A percentile compares a stretch with the other conserved stretches of the same genome.
Conservation (phyloP, 2,329 filamentous ascomycete genomes). For the Dendrostoma leiphaemia region DNA sequence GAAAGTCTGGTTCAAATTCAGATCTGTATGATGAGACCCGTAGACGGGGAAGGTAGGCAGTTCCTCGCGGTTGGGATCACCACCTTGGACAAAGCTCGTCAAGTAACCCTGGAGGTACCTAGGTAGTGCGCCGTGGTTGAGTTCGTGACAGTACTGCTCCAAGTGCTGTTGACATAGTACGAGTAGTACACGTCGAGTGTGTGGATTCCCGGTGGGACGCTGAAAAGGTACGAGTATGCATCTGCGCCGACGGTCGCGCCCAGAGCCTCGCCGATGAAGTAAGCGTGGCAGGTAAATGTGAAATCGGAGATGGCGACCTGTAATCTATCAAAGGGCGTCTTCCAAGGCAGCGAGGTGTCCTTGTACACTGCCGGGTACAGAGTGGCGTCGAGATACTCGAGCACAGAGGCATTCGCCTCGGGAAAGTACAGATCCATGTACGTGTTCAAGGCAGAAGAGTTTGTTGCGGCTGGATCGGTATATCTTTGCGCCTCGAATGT, state of each 20-base stretch:
- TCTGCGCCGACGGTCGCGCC: background rate
- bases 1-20: conserved; percentile 8
- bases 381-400: background rate
- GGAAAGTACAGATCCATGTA: conserved; percentile 10
- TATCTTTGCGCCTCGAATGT: conserved; percentile 11
- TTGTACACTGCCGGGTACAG: conserved; percentile 12
- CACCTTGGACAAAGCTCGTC: background rate
- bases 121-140: conserved; percentile 1
- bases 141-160: conserved; percentile 9
- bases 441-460: conserved; percentile 6
- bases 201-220: conserved; percentile 2
- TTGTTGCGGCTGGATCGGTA: conserved; percentile 4
- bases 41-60: conserved; percentile 4
- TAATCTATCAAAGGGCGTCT: conserved; percentile 5
- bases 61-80: background rate
- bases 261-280: conserved; percentile 3
- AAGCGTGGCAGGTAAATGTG: conserved; percentile 11
- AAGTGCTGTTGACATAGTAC: conserved; percentile 11
- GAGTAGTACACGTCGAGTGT: conserved; percentile 12
- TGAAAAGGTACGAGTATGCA: conserved; percentile 9
- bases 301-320: conserved; percentile 6
- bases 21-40: background rate
- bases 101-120: conserved; percentile 10
- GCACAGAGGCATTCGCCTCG: background rate
- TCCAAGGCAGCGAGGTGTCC: conserved; percentile 1